Evolutionary conservation across 2,329 filamentous ascomycete species (phyloP).

Genomic region (Neofusicoccum ribis): DNA sequence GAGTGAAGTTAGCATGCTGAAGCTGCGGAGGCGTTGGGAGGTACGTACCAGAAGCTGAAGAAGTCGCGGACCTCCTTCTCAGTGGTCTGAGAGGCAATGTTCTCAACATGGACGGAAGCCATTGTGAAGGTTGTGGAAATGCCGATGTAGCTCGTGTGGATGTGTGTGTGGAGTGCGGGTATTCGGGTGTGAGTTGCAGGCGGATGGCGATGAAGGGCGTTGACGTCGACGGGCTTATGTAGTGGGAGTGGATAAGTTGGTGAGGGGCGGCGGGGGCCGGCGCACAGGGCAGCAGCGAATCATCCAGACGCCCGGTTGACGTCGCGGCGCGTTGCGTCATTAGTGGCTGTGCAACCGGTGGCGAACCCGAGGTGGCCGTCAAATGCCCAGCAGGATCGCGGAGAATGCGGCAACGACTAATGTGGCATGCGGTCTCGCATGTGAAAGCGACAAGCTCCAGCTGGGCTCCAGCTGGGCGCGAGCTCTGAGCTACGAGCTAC

Average conservation of each 20-base stretch:
- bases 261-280: neutral
- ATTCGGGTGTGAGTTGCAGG: neutral
- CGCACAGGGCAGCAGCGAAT: constrained; percentile 12
- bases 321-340: constrained; percentile 10
- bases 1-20: constrained; percentile 24
- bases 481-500: neutral
- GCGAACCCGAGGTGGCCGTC: neutral
- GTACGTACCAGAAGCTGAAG: constrained; percentile 88
- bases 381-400: neutral
- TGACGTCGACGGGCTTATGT: constrained; percentile 16
- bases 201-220: neutral
- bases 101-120: constrained; percentile 82
- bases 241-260: constrained; percentile 1
- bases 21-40: neutral
- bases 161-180: constrained; percentile 8
- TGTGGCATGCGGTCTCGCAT: neutral
- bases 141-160: neutral
- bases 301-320: constrained; percentile 1
- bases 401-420: neutral
- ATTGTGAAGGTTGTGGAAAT: constrained; percentile 35
- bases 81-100: constrained; percentile 77
- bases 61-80: constrained; percentile 95
- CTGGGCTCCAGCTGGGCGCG: neutral
- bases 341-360: constrained; percentile 4
- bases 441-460: neutral